These are phyloP conservation scores for Chalciporus sphaerocephalus DNA, from an alignment of 768 basidiomycete species.

Conservation along the genomic window DNA sequence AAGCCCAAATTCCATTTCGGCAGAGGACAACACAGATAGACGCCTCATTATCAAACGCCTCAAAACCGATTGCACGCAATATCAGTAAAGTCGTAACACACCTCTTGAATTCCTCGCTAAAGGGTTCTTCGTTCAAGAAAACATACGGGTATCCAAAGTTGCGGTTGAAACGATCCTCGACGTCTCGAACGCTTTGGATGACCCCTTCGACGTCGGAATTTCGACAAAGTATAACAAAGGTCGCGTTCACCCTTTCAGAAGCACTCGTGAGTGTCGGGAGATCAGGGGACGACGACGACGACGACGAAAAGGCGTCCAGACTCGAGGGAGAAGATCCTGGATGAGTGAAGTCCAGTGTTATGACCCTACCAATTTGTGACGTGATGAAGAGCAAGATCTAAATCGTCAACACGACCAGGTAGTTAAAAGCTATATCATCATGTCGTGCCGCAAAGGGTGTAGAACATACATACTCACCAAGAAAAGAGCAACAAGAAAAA, in stretches of 20 bases:
- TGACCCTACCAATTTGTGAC: background rate
- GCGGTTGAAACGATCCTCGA: conserved; percentile 60
- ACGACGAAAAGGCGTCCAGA: background rate
- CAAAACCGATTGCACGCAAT: conserved; percentile 6
- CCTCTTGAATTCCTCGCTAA: conserved; percentile 49
- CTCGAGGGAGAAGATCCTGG: background rate
- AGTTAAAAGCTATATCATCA: background rate
- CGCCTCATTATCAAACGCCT: conserved; percentile 24
- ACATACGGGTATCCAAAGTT: conserved; percentile 57
- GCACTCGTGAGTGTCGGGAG: background rate
- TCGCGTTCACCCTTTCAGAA: conserved; percentile 46
- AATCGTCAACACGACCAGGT: background rate
- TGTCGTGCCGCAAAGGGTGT: too few species aligned
- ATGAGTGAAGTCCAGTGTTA: background rate
- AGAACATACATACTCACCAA: conserved; percentile 27
- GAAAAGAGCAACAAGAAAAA: conserved; percentile 11
- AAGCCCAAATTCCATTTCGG: conserved; percentile 51
- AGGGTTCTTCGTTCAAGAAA: conserved; percentile 61
- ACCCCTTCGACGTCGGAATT: conserved; percentile 46
- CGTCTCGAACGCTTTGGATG: conserved; percentile 45
- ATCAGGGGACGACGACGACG: background rate
- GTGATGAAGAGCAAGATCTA: background rate
- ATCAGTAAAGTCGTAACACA: conserved; percentile 7
- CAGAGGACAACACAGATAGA: conserved; percentile 36
- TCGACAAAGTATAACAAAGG: conserved; percentile 53